Evolutionary conservation across 306 rosid species (phyloP), one percentile per base, ranked within the genome.

Genomic region (Dalbergia oliveri): DNA sequence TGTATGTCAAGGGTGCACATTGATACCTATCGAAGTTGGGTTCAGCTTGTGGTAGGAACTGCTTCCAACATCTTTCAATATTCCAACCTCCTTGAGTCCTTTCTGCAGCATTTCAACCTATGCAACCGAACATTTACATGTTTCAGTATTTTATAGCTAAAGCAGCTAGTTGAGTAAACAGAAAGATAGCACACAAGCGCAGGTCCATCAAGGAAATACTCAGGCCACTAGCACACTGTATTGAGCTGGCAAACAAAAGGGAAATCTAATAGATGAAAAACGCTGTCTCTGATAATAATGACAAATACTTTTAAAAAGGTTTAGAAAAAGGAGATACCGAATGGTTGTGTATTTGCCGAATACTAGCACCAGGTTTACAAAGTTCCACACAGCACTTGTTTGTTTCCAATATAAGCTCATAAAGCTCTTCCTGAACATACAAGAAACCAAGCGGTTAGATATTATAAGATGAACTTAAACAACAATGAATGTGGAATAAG

Each of bases 1-100:
- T 26, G 31, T 26, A 26, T 26, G 31, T 26, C 31, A 26, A 26
- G 31, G 54, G 65, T 18, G 73, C 59, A 79, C 12, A 39, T 50
- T 76, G 57, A 76, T 72, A 93, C 97, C 97, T 93, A 93, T 93
- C 76, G 98, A 91, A 78, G 99, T 95, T 75, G 98, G 99, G 84
- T 95, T 95, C 83, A 93, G 87, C 83, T n/a, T 88, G 77, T 95
- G 86, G 87, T 91, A 95, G 69, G 86, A 76, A 81, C 75, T 84
- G 88, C 89, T 85, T 84, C 82, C 73, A 37, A 51, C 58, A 45
- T 80, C 84, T 81, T 84, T 87, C 89, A 95, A 82, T 83, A 95
- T 82, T 75, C 97, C 98, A 39, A 93, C 75, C 84, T 93, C 93
- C 77, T 89, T 84, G 76, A 95, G 87, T 80, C 99, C 98, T 74